phyloP scores from a whole-genome alignment of 2,329 filamentous ascomycete species.

The Paracamarosporium sp. region DNA sequence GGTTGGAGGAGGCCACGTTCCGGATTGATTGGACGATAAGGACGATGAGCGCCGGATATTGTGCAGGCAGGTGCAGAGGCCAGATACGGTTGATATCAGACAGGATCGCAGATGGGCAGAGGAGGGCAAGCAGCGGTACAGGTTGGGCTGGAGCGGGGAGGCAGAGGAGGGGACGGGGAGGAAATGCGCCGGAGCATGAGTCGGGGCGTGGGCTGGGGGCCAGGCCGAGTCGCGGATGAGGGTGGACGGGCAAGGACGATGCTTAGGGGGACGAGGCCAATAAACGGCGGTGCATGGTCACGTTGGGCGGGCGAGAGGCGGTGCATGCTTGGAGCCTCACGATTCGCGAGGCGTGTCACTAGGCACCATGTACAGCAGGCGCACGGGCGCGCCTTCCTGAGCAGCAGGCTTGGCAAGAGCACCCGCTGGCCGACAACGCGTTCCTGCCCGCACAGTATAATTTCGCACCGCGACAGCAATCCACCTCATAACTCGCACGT shows the following conservation, averaged over 20 bases:
- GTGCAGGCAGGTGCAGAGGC: slow-evolving; percentile 11
- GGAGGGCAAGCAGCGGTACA: not conserved
- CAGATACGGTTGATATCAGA: slow-evolving; percentile 8
- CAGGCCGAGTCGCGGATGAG: slow-evolving; percentile 4
- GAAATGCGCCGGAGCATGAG: slow-evolving; percentile 1
- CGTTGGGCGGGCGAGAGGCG: slow-evolving; percentile 7
- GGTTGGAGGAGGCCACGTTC: slow-evolving; percentile 45
- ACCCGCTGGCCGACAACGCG: slow-evolving; percentile 3
- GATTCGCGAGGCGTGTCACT: not conserved
- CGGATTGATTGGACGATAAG: slow-evolving; percentile 43
- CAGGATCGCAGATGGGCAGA: slow-evolving; percentile 1
- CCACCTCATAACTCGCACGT: not conserved
- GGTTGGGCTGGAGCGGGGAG: not conserved
- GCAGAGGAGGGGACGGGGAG: not conserved
- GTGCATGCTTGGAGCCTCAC: not conserved
- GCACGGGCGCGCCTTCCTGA: slow-evolving; percentile 20
- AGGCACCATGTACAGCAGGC: not conserved
- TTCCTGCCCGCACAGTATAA: slow-evolving; percentile 1
- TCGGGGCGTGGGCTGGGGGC: slow-evolving; percentile 1
- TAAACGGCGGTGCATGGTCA: slow-evolving; percentile 7
- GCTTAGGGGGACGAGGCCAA: not conserved
- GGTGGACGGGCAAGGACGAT: not conserved
- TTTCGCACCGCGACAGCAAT: not conserved
- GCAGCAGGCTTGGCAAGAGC: slow-evolving; percentile 11
- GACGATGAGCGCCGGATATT: slow-evolving; percentile 7